Evolutionary conservation across 2,329 filamentous ascomycete genomes (phyloP).

Genomic region (Colletotrichum sp.): DNA sequence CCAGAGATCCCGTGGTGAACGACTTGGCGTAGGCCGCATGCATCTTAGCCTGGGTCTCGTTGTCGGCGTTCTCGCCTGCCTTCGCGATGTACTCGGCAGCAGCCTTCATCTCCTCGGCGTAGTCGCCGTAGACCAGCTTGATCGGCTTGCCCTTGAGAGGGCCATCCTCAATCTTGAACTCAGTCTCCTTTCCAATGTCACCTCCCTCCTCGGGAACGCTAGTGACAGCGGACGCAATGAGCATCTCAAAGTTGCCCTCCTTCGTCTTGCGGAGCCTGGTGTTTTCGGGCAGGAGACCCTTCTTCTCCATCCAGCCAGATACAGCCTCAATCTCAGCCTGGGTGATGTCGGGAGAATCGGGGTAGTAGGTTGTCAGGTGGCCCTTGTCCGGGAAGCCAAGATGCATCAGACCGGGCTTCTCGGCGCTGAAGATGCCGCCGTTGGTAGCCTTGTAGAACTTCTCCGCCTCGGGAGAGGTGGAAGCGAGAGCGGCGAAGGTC

Average conservation of each 20-base stretch:
- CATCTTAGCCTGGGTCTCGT: slow-evolving; percentile 78
- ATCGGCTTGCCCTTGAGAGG: slow-evolving; percentile 70
- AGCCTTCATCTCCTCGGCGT: slow-evolving; percentile 72
- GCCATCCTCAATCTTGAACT: slow-evolving; percentile 65
- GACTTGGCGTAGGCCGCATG: slow-evolving; percentile 76
- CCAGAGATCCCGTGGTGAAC: slow-evolving; percentile 75
- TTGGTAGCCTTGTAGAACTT: slow-evolving; percentile 70
- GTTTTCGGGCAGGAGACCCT: slow-evolving; percentile 76
- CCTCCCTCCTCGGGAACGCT: slow-evolving; percentile 66
- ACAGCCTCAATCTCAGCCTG: slow-evolving; percentile 76
- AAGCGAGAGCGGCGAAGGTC: slow-evolving; percentile 68
- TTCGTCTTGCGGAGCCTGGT: slow-evolving; percentile 73
- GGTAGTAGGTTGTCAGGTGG: slow-evolving; percentile 84
- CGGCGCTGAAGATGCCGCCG: slow-evolving; percentile 74
- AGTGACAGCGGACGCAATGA: slow-evolving; percentile 73
- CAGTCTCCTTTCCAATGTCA: slow-evolving; percentile 70
- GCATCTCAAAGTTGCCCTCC: slow-evolving; percentile 70
- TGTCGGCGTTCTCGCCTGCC: slow-evolving; percentile 72
- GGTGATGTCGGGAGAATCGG: slow-evolving; percentile 75
- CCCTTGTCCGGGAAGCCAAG: slow-evolving; percentile 77
- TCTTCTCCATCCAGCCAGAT: slow-evolving; percentile 75
- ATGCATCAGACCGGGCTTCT: slow-evolving; percentile 70
- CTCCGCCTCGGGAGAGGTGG: slow-evolving; percentile 63
- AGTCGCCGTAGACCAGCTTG: slow-evolving; percentile 76
- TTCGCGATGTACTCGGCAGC: slow-evolving; percentile 71